Evolutionary conservation across 371 early-diverging fungal species (phyloP), one percentile per base, ranked within the genome.

Genomic region (Phascolomyces articulosus): DNA sequence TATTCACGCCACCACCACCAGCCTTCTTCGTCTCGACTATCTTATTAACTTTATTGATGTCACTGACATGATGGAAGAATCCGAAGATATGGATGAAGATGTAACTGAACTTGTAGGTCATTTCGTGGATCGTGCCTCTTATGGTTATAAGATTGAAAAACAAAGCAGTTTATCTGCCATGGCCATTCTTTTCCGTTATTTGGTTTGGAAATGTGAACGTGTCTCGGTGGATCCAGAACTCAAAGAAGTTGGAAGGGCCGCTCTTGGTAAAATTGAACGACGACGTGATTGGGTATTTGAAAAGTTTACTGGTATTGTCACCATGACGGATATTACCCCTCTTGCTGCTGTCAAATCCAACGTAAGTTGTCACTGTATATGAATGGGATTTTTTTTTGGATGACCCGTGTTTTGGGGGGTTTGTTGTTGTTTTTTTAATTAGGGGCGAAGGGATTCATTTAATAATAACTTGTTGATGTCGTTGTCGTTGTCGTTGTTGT

Each of bases 141-240:
- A 65, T 27, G 74, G 71, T 9, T 66, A 75, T 48, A 16, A 69
- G 7, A 62, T 75, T 40, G 83, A 84, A 63, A 55, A 72, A 44
- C 58, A 71, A 48, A 51, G 24, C 23, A 51, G 77, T 80, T 21
- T 58, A 69, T 77, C 78, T 0, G 73, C 82, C 15, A 65, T 81
- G 49, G 59, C 68, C 16, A 62, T 79, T 11, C 51, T 81, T 4
- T 81, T 78, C 67, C 77, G 75, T 20, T 82, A 81, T 55, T 41
- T 81, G 38, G 66, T 73, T 28, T 81, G 85, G 82, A 77, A 78
- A 64, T 73, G 75, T 26, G 31, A 72, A 15, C 60, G 63, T 26
- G 53, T 75, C 10, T 58, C 66, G 20, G 26, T 40, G 23, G 71
- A 66, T 20, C 62, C 69, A 9, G 59, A 66, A 4, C 55, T 60